phyloP scores from a whole-genome alignment of 306 rosid species.

The Rubus parviflorus region DNA sequence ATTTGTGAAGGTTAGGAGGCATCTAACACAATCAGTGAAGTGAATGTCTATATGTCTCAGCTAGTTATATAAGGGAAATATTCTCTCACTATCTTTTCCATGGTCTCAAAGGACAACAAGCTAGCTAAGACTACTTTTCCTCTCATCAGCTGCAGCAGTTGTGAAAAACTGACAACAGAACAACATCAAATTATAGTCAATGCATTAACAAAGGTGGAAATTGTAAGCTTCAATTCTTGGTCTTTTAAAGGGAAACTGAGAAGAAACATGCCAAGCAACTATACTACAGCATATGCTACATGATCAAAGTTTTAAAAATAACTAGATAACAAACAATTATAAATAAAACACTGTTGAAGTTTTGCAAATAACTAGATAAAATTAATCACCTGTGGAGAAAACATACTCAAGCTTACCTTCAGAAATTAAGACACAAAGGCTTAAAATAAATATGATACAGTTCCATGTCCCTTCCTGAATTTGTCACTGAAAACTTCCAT shows the following conservation, averaged over 20 bases:
- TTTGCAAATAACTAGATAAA: not conserved
- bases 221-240: not conserved
- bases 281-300: not conserved
- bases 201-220: not conserved
- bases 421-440: not conserved
- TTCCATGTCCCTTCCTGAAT: not conserved
- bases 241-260: not conserved
- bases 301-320: not conserved
- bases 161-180: conserved; percentile 80
- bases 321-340: no score
- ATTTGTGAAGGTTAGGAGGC: conserved; percentile 93
- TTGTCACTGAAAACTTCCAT: not conserved
- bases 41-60: conserved; percentile 95
- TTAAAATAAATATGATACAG: not conserved
- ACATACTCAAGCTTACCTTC: not conserved
- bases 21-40: conserved; percentile 96
- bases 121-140: conserved; percentile 90
- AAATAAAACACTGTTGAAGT: no score
- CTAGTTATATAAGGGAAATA: conserved; percentile 92
- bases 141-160: conserved; percentile 92
- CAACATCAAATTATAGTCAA: conserved; percentile 35
- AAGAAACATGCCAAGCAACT: not conserved
- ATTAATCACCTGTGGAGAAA: not conserved
- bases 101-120: conserved; percentile 90
- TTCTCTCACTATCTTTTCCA: conserved; percentile 98